Evolutionary conservation across 2,329 filamentous ascomycete species (phyloP), one percentile per base, ranked within the genome.

Genomic region (Penicillium janthinellum): DNA sequence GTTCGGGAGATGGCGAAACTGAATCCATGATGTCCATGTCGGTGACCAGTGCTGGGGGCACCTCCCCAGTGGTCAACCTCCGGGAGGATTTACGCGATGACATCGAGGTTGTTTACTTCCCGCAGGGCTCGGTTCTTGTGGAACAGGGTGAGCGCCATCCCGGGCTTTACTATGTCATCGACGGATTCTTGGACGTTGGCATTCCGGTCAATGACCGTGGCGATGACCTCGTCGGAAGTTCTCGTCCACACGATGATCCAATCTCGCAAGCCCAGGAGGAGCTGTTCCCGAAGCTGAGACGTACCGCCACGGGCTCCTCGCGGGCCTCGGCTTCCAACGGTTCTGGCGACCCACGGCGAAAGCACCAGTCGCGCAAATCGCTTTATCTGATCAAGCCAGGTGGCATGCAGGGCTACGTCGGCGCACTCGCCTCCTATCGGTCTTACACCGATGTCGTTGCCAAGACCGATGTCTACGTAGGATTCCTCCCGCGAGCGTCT

Each of bases 81-180:
- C 85, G 87, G 4, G 87, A 92, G 59, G 94, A 98, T 62, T 85
- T 98, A 77, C 90, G 89, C 64, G 89, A 96, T 63, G 95, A 99
- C 55, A 86, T 98, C 2, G 95, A 99, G 72, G 97, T 99, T 65
- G 95, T 99, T 5, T 98, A 91, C 78, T 99, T 99, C 66, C 94
- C 93, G 0, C 91, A 98, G 74, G 93, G 91, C 2, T 94, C 95
- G 1, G 90, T 99, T 0, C 83, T 99, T 15, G 93, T 99, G 0
- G 95, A 99, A 71, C 93, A 98, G 78, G 94, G 95, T 10, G 95
- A 99, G 74, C 86, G 95, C n/a, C 96, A 96, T 67, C 95, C 95
- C 0, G 95, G 95, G 0, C 76, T 99, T 0, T 99, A 99, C 78
- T 99, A 99, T 76, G 94, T 99, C 3, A 90, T 99, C 52, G 95